Percentiles rank a stretch among this genome's conserved stretches.
phyloP scores from a whole-genome alignment of 345 rosid species.

The Murraya paniculata region DNA sequence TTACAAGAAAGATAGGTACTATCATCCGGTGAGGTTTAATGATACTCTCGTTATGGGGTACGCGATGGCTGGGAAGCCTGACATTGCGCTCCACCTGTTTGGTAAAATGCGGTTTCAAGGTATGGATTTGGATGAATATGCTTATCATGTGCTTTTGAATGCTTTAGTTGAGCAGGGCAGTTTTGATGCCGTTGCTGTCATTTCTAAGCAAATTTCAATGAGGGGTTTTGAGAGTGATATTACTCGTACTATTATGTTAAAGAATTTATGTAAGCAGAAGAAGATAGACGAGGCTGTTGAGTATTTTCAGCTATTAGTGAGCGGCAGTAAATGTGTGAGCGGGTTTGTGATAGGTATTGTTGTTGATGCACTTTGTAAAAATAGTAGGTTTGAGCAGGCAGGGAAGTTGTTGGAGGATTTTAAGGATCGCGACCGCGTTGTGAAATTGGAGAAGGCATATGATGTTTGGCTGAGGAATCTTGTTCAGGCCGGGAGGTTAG shows the following conservation, averaged over 20 bases:
- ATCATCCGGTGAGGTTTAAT: slow-evolving; percentile 33
- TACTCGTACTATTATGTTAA: slow-evolving; percentile 57
- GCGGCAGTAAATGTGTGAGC: slow-evolving; percentile 16
- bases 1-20: slow-evolving; percentile 16
- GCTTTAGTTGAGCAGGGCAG: slow-evolving; percentile 65
- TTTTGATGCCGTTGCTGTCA: slow-evolving; percentile 43
- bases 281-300: slow-evolving; percentile 53
- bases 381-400: slow-evolving; percentile 43
- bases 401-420: slow-evolving; percentile 54
- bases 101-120: slow-evolving; percentile 77
- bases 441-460: slow-evolving; percentile 50
- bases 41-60: slow-evolving; percentile 71
- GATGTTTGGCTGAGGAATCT: slow-evolving; percentile 57
- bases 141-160: slow-evolving; percentile 67
- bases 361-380: slow-evolving; percentile 51
- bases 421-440: slow-evolving; percentile 31
- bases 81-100: slow-evolving; percentile 64
- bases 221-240: slow-evolving; percentile 48
- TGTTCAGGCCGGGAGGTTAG: slow-evolving; percentile 41
- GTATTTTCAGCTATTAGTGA: slow-evolving; percentile 41
- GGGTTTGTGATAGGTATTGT: slow-evolving; percentile 39
- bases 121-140: slow-evolving; percentile 58
- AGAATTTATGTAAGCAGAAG: slow-evolving; percentile 57
- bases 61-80: slow-evolving; percentile 68
- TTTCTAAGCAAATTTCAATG: slow-evolving; percentile 49